These are phyloP conservation scores for Penicillium bialowiezense DNA, from an alignment of 495 filamentous ascomycete species.

Conservation along the genomic window DNA sequence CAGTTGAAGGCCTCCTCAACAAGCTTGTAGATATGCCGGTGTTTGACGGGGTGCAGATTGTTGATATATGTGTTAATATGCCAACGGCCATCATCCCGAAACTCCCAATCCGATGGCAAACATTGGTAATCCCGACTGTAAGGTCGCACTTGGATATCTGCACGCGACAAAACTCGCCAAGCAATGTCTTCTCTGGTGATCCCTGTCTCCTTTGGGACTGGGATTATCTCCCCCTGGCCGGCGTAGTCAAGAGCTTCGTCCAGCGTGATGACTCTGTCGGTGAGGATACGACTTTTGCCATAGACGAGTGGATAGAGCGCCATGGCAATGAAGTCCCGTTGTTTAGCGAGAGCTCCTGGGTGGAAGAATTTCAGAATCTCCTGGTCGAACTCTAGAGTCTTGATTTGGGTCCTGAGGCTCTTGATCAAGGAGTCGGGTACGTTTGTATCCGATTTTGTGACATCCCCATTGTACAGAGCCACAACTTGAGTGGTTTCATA, in stretches of 20 bases:
- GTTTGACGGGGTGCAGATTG: conserved; percentile 42
- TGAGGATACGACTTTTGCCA: conserved; percentile 33
- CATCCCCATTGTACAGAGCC: conserved; percentile 33
- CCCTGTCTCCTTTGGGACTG: conserved; percentile 23
- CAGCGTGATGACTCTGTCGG: conserved; percentile 19
- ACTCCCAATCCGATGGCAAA: conserved; percentile 36
- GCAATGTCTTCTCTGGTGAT: conserved; percentile 35
- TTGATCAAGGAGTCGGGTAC: conserved; percentile 27
- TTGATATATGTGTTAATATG: conserved; percentile 46
- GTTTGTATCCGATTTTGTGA: conserved; percentile 40
- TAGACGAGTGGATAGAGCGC: conserved; percentile 45
- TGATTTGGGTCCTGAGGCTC: conserved; percentile 26
- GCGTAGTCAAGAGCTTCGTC: conserved; percentile 22
- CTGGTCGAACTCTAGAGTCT: conserved; percentile 16
- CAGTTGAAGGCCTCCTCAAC: conserved; percentile 44
- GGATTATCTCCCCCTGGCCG: conserved; percentile 30
- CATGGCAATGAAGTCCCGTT: conserved; percentile 40
- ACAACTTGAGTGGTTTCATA: conserved; percentile 32
- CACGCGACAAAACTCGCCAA: conserved; percentile 39
- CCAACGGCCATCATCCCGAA: conserved; percentile 25
- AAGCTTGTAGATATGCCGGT: conserved; percentile 31
- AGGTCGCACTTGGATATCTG: conserved; percentile 28
- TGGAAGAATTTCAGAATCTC: conserved; percentile 16
- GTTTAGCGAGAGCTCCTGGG: conserved; percentile 16
- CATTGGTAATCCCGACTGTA: conserved; percentile 36